Evolutionary conservation across 345 rosid species (phyloP).

Genomic region (Populus davidiana): DNA sequence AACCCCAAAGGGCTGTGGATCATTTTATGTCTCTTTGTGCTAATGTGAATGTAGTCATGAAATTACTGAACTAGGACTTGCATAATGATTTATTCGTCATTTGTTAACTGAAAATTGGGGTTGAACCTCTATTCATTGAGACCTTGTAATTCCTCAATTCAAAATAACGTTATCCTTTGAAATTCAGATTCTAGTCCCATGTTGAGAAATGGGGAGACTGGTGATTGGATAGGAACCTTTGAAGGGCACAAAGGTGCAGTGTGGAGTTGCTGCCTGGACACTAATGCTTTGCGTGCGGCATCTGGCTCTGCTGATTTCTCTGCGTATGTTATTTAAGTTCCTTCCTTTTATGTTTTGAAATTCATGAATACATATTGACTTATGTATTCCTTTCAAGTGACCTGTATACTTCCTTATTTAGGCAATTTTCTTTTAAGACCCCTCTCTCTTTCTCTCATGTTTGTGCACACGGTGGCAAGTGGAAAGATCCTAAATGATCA

Average conservation of each 20-base stretch:
- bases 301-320: conserved; percentile 98
- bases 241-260: conserved; percentile 99
- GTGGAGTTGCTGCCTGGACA: conserved; percentile 94
- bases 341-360: neutral
- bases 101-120: neutral
- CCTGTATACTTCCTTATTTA: neutral
- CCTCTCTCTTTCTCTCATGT: neutral
- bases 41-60: neutral
- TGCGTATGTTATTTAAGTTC: conserved; percentile 49
- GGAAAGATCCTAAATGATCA: neutral
- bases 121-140: neutral
- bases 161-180: conserved; percentile 8
- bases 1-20: neutral
- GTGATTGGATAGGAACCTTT: conserved; percentile 99
- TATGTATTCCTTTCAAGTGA: neutral
- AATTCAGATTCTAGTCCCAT: conserved; percentile 83
- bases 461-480: neutral
- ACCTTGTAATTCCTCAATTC: neutral
- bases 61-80: neutral
- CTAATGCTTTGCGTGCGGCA: conserved; percentile 84
- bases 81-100: neutral
- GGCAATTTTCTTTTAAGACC: neutral
- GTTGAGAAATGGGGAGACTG: conserved; percentile 99
- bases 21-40: neutral
- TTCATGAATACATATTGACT: neutral